Conservation (phyloP, 352 stramenopile genomes). For the Phytophthora podocarpi region DNA sequence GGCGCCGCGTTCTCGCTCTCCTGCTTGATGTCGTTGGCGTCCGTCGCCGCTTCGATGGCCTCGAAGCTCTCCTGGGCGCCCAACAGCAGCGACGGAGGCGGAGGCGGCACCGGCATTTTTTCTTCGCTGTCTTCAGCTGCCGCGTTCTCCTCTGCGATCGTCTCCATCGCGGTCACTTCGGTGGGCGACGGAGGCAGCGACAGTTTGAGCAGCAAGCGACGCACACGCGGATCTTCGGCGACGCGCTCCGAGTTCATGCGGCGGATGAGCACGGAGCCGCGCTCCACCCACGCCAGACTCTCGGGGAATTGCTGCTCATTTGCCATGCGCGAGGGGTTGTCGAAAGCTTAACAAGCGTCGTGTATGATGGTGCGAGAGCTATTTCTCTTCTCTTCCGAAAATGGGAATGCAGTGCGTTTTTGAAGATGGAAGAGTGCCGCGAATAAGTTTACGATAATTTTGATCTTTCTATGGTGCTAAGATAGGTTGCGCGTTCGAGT, state of each 20-base stretch:
- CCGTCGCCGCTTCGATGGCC: constrained; percentile 62
- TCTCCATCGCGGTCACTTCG: constrained; percentile 29
- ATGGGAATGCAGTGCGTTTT: neutral
- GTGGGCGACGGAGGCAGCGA: constrained; percentile 31
- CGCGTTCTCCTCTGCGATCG: constrained; percentile 31
- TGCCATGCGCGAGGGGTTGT: constrained; percentile 1
- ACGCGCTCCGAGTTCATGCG: constrained; percentile 91
- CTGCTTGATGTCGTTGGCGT: constrained; percentile 64
- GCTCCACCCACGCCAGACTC: constrained; percentile 77
- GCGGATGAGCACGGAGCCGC: constrained; percentile 80
- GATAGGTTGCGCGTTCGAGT: neutral
- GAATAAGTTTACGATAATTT: neutral
- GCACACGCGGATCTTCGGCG: constrained; percentile 81
- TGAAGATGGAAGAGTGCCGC: neutral
- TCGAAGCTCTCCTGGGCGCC: constrained; percentile 67
- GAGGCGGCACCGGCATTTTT: constrained; percentile 27
- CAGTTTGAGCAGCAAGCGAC: constrained; percentile 57
- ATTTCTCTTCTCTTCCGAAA: neutral
- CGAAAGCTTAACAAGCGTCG: too few species aligned
- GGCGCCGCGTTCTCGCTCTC: constrained; percentile 77
- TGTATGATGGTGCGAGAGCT: neutral
- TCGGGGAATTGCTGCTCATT: constrained; percentile 39
- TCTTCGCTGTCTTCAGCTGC: constrained; percentile 27
- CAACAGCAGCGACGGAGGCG: constrained; percentile 33
- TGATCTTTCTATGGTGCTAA: neutral